Base-by-base conservation (phyloP, 306 rosid genomes). In the Castanea mollissima region DNA sequence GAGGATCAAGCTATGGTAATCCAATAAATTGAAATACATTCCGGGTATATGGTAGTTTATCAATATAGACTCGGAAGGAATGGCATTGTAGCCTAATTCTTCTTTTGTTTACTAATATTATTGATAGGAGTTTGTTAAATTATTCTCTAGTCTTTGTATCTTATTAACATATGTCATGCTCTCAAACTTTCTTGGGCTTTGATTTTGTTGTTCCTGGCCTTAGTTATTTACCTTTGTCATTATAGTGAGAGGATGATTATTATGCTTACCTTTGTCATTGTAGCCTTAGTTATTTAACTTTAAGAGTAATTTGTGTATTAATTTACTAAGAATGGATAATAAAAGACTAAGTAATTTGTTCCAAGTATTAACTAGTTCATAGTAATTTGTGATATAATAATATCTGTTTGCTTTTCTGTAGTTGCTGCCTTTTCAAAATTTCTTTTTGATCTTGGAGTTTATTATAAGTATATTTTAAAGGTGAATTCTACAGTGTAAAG, bases 1-100 rank as follows among this genome's bases (percentile, higher is more conserved):
- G 97, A 59, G 92, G 90, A 32, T 89, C 98, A 60, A 77, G 79
- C 68, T 95, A 83, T 84, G 97, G 97, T 90, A 92, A 91, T 90
- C 86, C 87, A 84, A 85, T 93, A 55, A 90, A 88, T 78, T 93
- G 81, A 92, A 65, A 51, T 38, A 71, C 65, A 81, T 75, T 85
- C 84, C 79, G 15, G 76, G 84, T 69, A 73, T 76, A 79, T 73
- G 79, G 76, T 81, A 55, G 51, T 79, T 74, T 59, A 52, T 85
- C 80, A 10, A 11, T 63, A 71, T 67, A 75, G 55, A 35, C 87
- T 85, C 78, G 85, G 80, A 76, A 75, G 62, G 76, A 51, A 71
- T 74, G 68, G 72, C 38, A 31, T 49, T 69, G 79, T 82, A 75
- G 84, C 79, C 56, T 83, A 81, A 76, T 81, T 79, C 18, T 76